Conservation (phyloP, 805 yeast species). For the Ogataea corticis region DNA sequence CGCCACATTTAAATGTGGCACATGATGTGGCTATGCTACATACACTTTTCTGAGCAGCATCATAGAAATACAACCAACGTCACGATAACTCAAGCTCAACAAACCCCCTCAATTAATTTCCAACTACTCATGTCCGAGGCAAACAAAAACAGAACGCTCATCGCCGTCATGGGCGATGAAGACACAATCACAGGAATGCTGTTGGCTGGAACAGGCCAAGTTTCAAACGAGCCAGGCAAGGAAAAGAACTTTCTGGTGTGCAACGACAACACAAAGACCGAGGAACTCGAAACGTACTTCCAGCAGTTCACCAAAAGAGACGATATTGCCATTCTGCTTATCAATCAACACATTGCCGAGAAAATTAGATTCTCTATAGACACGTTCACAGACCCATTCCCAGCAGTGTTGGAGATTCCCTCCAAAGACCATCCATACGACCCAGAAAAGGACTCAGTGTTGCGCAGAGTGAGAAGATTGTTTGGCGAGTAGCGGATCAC, state of each 20-base stretch:
- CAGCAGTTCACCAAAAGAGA: conserved; percentile 75
- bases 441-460: conserved; percentile 95
- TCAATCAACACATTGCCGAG: conserved; percentile 95
- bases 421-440: conserved; percentile 98
- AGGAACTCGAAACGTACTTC: conserved; percentile 74
- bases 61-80: no score
- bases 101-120: neutral
- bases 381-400: conserved; percentile 84
- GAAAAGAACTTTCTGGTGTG: conserved; percentile 80
- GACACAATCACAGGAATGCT: conserved; percentile 95
- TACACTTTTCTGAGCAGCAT: no score
- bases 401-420: conserved; percentile 95
- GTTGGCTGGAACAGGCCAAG: conserved; percentile 93
- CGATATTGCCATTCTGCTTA: conserved; percentile 89
- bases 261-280: conserved; percentile 75
- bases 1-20: neutral
- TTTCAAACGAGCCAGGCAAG: conserved; percentile 58
- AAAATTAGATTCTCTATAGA: conserved; percentile 82
- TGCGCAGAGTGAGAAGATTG: conserved; percentile 90
- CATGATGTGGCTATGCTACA: no score
- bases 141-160: conserved; percentile 63
- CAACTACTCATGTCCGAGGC: conserved; percentile 22
- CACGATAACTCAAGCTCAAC: no score
- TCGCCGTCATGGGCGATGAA: conserved; percentile 97
- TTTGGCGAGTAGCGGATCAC: conserved; percentile 71